Base-by-base conservation (phyloP, 441 rosid genomes). In the Pelargonium fulgidum region DNA sequence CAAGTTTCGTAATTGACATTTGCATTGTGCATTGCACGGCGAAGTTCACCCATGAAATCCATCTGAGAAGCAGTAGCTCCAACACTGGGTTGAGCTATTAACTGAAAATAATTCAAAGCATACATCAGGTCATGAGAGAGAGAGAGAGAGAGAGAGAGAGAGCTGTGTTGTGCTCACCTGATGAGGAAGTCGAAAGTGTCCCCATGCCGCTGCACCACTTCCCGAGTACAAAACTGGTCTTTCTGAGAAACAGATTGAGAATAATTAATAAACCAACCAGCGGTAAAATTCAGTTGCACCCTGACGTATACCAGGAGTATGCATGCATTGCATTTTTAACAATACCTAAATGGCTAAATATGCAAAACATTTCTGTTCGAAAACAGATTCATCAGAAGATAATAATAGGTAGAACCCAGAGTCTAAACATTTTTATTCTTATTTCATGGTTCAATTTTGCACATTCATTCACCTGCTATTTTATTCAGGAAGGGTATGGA, bases 21-120 rank as follows among this genome's bases (percentile, higher is more conserved):
- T 44, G 79, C 74, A 17, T 70, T 75, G 54, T 45, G 79, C 73
- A 87, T 82, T 75, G 82, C 81, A 63, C 66, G 78, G 47, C 71
- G 77, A 72, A 86, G 89, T 77, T 86, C 91, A 36, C 73, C 74
- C 71, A 82, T 64, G 77, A 86, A 85, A 74, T 83, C 89, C 71
- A 75, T 74, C 75, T 79, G 87, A 14, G 82, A 50, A 48, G 76
- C 78, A n/a, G 80, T 64, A 67, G 83, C 65, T 66, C 73, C 84
- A n/a, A 24, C 74, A 45, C 62, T 80, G 76, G 76, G 26, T n/a
- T 80, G 66, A 65, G 74, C 13, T 72, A 73, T 72, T 63, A 78
- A 56, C 91, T 86, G 79, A 73, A 69, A 72, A 52, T 1, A 52
- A 52, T 14, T 6, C 59, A 52, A 52, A 52, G 20, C 19, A 6